A percentile compares a stretch with the other conserved stretches of the same genome.
Conservation (phyloP, 768 basidiomycete species). For the Pleurotus tuoliensis region DNA sequence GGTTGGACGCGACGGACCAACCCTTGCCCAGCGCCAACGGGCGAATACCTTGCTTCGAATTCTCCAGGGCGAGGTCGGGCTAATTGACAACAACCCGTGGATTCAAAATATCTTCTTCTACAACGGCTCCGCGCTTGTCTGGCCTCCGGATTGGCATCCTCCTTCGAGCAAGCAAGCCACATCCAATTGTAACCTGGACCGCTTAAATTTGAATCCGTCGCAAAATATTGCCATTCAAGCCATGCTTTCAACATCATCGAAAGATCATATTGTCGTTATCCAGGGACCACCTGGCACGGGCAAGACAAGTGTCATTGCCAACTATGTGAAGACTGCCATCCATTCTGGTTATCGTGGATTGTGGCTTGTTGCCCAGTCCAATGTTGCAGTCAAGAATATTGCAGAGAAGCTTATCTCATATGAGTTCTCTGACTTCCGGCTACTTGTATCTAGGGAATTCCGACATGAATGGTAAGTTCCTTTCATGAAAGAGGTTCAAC, state of each 20-base stretch:
- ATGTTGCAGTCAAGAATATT: slow-evolving; percentile 88
- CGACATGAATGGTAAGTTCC: slow-evolving; percentile 53
- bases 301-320: slow-evolving; percentile 70
- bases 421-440: slow-evolving; percentile 52
- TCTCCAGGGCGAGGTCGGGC: slow-evolving; percentile 34
- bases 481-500: not conserved
- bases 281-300: slow-evolving; percentile 68
- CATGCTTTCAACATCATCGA: slow-evolving; percentile 37
- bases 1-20: slow-evolving; percentile 52
- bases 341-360: slow-evolving; percentile 42
- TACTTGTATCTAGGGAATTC: slow-evolving; percentile 72
- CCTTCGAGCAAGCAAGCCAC: not conserved
- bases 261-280: slow-evolving; percentile 37
- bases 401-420: slow-evolving; percentile 68
- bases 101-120: slow-evolving; percentile 46
- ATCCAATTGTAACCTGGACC: slow-evolving; percentile 5
- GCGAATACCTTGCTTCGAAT: slow-evolving; percentile 36
- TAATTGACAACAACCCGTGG: slow-evolving; percentile 42
- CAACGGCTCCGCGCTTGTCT: slow-evolving; percentile 24
- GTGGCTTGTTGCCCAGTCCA: slow-evolving; percentile 83
- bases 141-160: slow-evolving; percentile 34
- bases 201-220: slow-evolving; percentile 34
- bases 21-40: slow-evolving; percentile 51
- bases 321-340: slow-evolving; percentile 50
- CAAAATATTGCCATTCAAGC: slow-evolving; percentile 44